These are phyloP conservation scores for Cardiospermum halicacabum DNA, from an alignment of 345 rosid species.

Conservation along the genomic window DNA sequence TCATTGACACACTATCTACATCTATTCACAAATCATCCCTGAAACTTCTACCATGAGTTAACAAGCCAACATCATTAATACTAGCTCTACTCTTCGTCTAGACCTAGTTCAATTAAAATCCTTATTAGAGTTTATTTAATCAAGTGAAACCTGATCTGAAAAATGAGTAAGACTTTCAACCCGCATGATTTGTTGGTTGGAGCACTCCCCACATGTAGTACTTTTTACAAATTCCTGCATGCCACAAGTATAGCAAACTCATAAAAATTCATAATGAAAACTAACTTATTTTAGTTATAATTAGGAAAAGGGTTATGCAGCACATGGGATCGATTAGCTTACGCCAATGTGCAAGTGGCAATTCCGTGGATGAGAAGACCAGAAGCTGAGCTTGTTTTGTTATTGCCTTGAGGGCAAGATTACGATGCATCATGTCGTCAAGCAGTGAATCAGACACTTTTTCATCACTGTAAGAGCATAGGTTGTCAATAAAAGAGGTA, in stretches of 20 bases:
- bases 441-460: slow-evolving; percentile 13
- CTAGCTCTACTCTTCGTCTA: no score
- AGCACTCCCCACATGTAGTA: slow-evolving; percentile 20
- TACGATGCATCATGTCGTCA: slow-evolving; percentile 12
- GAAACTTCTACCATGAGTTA: no score
- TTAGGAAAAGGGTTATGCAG: background rate
- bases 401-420: slow-evolving; percentile 20
- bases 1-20: no score
- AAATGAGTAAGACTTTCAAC: no score
- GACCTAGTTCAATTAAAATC: no score
- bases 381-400: slow-evolving; percentile 15
- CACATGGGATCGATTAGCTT: background rate
- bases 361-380: slow-evolving; percentile 16
- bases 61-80: no score
- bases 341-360: slow-evolving; percentile 18
- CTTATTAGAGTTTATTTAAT: no score
- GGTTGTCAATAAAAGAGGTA: background rate
- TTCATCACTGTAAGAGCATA: slow-evolving; percentile 21
- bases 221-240: slow-evolving; percentile 19
- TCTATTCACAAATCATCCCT: no score
- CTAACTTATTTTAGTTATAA: background rate
- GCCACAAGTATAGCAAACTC: background rate
- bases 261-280: background rate
- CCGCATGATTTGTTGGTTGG: background rate
- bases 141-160: no score